phyloP scores from a whole-genome alignment of 2,329 filamentous ascomycete species.

The Phyllosticta ampelicida region DNA sequence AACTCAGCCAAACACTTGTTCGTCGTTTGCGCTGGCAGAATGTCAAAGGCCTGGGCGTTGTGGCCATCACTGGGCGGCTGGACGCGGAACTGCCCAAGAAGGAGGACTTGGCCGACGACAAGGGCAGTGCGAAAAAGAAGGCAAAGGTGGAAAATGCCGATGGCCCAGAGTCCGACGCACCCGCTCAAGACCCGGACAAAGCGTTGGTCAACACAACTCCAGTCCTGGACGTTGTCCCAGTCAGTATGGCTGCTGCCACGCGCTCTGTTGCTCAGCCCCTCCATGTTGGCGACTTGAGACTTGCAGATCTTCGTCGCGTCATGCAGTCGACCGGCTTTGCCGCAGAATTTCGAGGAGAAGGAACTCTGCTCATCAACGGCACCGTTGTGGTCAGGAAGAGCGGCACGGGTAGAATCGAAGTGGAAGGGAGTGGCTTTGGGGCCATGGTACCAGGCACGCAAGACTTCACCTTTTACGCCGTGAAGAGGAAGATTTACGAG shows the following conservation, averaged over 20 bases:
- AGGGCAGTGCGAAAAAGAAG: constrained; percentile 36
- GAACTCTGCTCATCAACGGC: constrained; percentile 80
- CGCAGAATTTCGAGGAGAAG: constrained; percentile 88
- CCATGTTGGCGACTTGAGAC: constrained; percentile 83
- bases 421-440: constrained; percentile 56
- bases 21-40: constrained; percentile 91
- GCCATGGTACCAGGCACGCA: constrained; percentile 30
- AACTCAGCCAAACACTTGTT: constrained; percentile 73
- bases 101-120: constrained; percentile 31
- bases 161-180: constrained; percentile 27
- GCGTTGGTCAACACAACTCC: constrained; percentile 24
- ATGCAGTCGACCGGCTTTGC: constrained; percentile 75
- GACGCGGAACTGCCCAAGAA: constrained; percentile 34
- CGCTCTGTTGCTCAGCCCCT: constrained; percentile 74
- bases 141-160: constrained; percentile 36
- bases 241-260: constrained; percentile 57
- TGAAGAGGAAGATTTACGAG: constrained; percentile 86
- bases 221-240: constrained; percentile 48
- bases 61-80: constrained; percentile 74
- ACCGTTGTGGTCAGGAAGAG: constrained; percentile 82
- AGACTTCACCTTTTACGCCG: constrained; percentile 68
- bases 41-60: constrained; percentile 78
- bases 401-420: constrained; percentile 73
- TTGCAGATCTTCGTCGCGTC: constrained; percentile 76
- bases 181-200: constrained; percentile 30